phyloP scores from a whole-genome alignment of 2,329 filamentous ascomycete genomes.

The Cladosporium sp. region DNA sequence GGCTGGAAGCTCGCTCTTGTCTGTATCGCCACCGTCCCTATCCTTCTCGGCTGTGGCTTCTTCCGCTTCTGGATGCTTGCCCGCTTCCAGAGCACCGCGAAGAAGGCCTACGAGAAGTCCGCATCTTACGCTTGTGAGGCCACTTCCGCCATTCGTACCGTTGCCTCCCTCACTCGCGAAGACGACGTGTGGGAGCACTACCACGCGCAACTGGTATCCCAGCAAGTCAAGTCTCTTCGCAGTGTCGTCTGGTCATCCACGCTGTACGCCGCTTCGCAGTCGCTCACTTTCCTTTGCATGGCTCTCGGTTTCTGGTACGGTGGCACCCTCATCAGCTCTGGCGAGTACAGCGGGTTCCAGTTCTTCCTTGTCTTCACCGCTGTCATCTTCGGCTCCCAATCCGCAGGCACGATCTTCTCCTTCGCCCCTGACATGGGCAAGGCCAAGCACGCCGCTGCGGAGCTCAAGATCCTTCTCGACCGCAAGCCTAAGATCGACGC shows the following conservation, averaged over 20 bases:
- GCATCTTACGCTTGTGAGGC: conserved; percentile 89
- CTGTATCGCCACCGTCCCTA: conserved; percentile 69
- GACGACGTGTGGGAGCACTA: conserved; percentile 70
- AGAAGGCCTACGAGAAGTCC: conserved; percentile 70
- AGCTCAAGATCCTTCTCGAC: conserved; percentile 80
- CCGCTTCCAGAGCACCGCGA: conserved; percentile 70
- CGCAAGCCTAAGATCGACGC: conserved; percentile 74
- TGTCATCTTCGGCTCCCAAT: conserved; percentile 87
- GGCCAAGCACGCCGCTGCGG: conserved; percentile 73
- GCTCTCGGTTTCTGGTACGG: conserved; percentile 93
- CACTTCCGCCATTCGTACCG: conserved; percentile 87
- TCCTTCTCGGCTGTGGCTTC: conserved; percentile 76
- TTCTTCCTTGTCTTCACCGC: conserved; percentile 90
- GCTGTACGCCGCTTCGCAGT: conserved; percentile 80
- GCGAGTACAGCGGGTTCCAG: conserved; percentile 71
- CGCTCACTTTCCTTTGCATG: conserved; percentile 73
- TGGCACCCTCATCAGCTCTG: conserved; percentile 63
- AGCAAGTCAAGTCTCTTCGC: conserved; percentile 61
- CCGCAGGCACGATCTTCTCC: conserved; percentile 80
- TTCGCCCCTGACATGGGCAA: conserved; percentile 93
- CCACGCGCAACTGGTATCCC: conserved; percentile 56
- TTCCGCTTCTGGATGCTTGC: conserved; percentile 80
- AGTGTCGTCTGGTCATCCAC: conserved; percentile 71
- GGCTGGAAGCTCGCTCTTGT: conserved; percentile 87
- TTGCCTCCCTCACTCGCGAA: conserved; percentile 85